These are phyloP conservation scores for Schwanniomyces pseudopolymorphus DNA, from an alignment of 805 yeast genomes.

Conservation along the genomic window DNA sequence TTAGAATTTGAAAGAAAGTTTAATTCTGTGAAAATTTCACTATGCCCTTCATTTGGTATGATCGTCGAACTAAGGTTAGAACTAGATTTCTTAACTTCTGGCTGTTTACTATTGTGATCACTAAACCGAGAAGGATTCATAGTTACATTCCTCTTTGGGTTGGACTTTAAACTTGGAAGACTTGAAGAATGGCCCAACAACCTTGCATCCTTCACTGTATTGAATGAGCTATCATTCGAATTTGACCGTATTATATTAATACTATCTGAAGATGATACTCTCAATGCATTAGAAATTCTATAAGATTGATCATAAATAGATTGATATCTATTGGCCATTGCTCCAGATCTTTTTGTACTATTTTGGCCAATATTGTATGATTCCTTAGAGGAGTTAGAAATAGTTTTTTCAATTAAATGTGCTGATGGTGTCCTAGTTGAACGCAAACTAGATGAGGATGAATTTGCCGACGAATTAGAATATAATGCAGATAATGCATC, in stretches of 20 bases:
- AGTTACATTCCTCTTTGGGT: conserved; percentile 1
- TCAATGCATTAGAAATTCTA: conserved; percentile 45
- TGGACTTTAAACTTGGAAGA: conserved; percentile 22
- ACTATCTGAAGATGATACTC: conserved; percentile 26
- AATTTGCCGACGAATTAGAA: conserved; percentile 30
- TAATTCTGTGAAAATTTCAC: background rate
- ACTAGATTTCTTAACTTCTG: background rate
- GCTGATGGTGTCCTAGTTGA: background rate
- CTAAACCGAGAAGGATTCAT: conserved; percentile 5
- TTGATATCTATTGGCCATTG: conserved; percentile 48
- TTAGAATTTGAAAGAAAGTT: background rate
- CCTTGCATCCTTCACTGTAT: conserved; percentile 8
- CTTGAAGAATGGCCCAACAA: conserved; percentile 26
- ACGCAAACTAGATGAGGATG: conserved; percentile 32
- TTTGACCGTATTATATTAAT: conserved; percentile 18
- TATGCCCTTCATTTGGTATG: background rate
- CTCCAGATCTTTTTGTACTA: conserved; percentile 33
- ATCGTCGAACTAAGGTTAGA: background rate
- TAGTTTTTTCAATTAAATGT: conserved; percentile 28
- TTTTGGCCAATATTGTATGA: conserved; percentile 13
- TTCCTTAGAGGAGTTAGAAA: conserved; percentile 33
- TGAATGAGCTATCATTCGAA: conserved; percentile 3
- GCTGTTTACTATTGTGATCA: conserved; percentile 1
- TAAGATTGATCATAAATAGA: conserved; percentile 46
- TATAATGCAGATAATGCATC: conserved; percentile 20